Percentiles rank a stretch among this genome's conserved stretches.
phyloP scores from a whole-genome alignment of 345 rosid genomes.

The Lumnitzera littorea region DNA sequence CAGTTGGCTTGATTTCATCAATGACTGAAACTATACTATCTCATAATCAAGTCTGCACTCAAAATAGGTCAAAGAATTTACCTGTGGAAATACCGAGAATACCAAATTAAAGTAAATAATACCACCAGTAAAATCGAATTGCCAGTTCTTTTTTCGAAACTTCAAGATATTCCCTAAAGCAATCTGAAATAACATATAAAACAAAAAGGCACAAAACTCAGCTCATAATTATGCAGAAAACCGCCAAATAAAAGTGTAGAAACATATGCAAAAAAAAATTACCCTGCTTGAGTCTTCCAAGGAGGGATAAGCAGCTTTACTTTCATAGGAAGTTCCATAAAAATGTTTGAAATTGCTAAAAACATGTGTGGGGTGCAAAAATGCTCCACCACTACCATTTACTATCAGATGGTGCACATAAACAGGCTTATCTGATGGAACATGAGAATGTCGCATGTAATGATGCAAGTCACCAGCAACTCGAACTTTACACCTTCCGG shows the following conservation, averaged over 20 bases:
- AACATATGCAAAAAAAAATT: slow-evolving; percentile 3
- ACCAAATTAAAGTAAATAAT: slow-evolving; percentile 81
- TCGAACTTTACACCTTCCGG: slow-evolving; percentile 89
- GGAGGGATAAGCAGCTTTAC: slow-evolving; percentile 87
- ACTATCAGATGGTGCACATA: slow-evolving; percentile 86
- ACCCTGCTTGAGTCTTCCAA: slow-evolving; percentile 98
- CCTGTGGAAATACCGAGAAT: slow-evolving; percentile 97
- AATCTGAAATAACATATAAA: slow-evolving; percentile 44
- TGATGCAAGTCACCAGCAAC: slow-evolving; percentile 97
- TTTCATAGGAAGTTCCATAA: slow-evolving; percentile 58
- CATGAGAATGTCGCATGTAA: slow-evolving; percentile 89
- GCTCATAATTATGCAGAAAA: slow-evolving; percentile 3
- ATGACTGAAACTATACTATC: no score
- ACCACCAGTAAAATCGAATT: slow-evolving; percentile 96
- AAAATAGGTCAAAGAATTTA: slow-evolving; percentile 18
- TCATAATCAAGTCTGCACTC: background rate
- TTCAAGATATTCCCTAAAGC: slow-evolving; percentile 98
- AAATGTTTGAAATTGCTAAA: slow-evolving; percentile 61
- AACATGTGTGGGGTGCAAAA: slow-evolving; percentile 97
- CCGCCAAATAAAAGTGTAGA: slow-evolving; percentile 1
- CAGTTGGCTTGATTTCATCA: no score
- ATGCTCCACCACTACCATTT: slow-evolving; percentile 97
- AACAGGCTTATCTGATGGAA: slow-evolving; percentile 65
- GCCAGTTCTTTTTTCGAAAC: slow-evolving; percentile 99
- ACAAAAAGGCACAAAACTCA: slow-evolving; percentile 7